Conservation (phyloP, 441 rosid genomes). For the Euphorbia schlechtendalii region DNA sequence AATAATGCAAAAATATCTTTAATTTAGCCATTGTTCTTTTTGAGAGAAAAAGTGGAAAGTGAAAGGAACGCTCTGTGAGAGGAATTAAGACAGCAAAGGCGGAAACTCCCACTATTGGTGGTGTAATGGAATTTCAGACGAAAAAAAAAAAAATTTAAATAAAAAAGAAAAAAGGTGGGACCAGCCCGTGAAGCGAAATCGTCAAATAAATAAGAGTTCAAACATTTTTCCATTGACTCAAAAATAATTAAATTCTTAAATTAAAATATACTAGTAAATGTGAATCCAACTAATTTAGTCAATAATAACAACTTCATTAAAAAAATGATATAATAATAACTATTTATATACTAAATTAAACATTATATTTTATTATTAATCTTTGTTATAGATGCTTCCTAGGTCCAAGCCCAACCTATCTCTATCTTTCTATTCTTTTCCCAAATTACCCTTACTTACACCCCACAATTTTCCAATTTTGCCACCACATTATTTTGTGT, state of each 20-base stretch:
- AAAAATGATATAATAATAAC: too few species aligned
- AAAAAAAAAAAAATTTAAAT: not conserved
- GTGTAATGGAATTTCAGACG: conserved; percentile 23
- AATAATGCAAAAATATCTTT: too few species aligned
- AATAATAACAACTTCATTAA: too few species aligned
- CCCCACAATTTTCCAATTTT: not conserved
- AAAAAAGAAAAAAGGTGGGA: conserved; percentile 13
- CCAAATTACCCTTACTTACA: not conserved
- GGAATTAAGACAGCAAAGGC: not conserved
- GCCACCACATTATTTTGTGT: not conserved
- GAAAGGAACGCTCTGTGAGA: conserved; percentile 10
- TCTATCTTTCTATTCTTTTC: not conserved
- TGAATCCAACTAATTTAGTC: too few species aligned
- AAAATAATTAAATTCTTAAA: not conserved
- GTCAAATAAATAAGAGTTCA: conserved; percentile 21
- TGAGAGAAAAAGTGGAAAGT: too few species aligned
- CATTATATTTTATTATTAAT: too few species aligned
- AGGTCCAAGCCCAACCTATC: conserved; percentile 2
- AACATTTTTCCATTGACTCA: conserved; percentile 28
- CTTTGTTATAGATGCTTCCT: conserved; percentile 5
- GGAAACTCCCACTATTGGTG: conserved; percentile 22
- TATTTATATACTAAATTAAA: too few species aligned
- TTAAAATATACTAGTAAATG: too few species aligned
- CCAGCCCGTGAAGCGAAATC: conserved; percentile 3
- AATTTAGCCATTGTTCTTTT: too few species aligned